Conservation (phyloP, 2,329 filamentous ascomycete species). For the Sclerotinia minor region DNA sequence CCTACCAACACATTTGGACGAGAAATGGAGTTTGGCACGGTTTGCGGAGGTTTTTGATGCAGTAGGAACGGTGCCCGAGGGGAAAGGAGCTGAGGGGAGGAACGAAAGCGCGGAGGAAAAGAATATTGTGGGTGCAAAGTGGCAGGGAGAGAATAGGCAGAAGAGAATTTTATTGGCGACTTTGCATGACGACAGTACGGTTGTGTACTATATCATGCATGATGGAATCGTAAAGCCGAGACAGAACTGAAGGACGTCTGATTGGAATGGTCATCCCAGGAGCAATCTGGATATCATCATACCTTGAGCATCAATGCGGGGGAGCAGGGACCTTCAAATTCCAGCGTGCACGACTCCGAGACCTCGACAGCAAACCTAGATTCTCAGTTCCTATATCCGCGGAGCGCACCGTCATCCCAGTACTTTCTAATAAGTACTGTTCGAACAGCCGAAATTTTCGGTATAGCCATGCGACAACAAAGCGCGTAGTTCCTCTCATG, state of each 20-base stretch:
- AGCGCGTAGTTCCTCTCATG: too few relatives aligned
- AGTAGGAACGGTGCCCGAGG: slow-evolving; percentile 49
- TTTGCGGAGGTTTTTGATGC: slow-evolving; percentile 72
- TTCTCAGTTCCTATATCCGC: not conserved
- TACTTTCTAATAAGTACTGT: not conserved
- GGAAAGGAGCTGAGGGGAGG: slow-evolving; percentile 28
- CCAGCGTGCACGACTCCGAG: not conserved
- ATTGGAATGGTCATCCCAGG: not conserved
- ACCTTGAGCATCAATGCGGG: not conserved
- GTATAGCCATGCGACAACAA: not conserved
- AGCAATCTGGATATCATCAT: not conserved
- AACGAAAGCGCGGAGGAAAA: slow-evolving; percentile 32
- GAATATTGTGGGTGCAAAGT: slow-evolving; percentile 44
- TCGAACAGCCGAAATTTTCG: not conserved
- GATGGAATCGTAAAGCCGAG: slow-evolving; percentile 85
- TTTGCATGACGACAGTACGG: slow-evolving; percentile 75
- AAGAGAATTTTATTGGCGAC: slow-evolving; percentile 76
- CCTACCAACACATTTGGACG: slow-evolving; percentile 68
- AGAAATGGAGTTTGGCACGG: slow-evolving; percentile 67
- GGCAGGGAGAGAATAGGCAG: slow-evolving; percentile 49
- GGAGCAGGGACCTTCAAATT: not conserved
- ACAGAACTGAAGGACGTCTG: slow-evolving; percentile 61
- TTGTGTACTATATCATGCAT: slow-evolving; percentile 82
- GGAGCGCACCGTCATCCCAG: not conserved
- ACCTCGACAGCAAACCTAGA: not conserved